Evolutionary conservation across 2,329 filamentous ascomycete genomes (phyloP).

Genomic region (Monosporascus sp.): DNA sequence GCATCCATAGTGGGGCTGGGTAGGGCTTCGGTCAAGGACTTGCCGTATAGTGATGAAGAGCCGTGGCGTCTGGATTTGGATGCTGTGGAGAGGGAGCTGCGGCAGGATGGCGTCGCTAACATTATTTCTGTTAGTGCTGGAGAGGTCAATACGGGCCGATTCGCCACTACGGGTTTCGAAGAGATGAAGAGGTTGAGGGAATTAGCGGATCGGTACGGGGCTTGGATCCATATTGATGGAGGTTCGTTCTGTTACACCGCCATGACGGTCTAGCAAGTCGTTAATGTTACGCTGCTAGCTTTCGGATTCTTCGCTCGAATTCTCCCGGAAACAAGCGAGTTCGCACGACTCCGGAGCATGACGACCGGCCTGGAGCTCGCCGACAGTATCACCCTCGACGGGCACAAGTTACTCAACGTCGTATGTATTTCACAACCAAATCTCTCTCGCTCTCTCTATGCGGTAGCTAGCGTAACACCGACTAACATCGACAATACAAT

Average conservation of each 20-base stretch:
- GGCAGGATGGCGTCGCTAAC: conserved; percentile 49
- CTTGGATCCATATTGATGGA: conserved; percentile 88
- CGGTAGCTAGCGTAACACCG: background rate
- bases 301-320: conserved; percentile 78
- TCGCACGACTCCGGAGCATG: conserved; percentile 43
- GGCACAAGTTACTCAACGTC: conserved; percentile 89
- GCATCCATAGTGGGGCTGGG: conserved; percentile 79
- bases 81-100: conserved; percentile 56
- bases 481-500: background rate
- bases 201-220: conserved; percentile 65
- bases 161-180: conserved; percentile 53
- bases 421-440: conserved; percentile 34
- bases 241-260: conserved; percentile 34
- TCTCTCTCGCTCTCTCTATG: background rate
- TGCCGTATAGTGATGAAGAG: conserved; percentile 45
- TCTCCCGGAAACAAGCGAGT: conserved; percentile 53
- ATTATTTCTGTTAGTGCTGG: conserved; percentile 79
- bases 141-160: conserved; percentile 86
- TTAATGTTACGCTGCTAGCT: conserved; percentile 37
- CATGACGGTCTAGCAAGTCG: background rate
- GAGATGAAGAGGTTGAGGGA: conserved; percentile 60
- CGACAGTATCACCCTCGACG: conserved; percentile 82
- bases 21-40: conserved; percentile 57
- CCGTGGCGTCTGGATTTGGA: conserved; percentile 67
- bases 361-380: conserved; percentile 68